Evolutionary conservation across 2,329 filamentous ascomycete species (phyloP).

Genomic region (Sclerotinia minor): DNA sequence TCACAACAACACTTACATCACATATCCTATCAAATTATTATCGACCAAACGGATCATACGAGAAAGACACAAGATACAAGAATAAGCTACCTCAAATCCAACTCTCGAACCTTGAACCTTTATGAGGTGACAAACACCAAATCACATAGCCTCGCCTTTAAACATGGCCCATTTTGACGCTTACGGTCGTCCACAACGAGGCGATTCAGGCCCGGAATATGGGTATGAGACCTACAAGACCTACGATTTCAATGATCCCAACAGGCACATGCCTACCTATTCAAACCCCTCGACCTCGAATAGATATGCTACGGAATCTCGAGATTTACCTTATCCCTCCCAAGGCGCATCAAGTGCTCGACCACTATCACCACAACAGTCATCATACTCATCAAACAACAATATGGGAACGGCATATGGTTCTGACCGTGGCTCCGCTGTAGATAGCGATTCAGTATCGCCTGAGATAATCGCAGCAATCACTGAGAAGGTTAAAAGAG

Average conservation of each 20-base stretch:
- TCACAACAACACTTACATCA: neutral
- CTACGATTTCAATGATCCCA: conserved; percentile 29
- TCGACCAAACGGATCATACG: neutral
- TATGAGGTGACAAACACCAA: conserved; percentile 32
- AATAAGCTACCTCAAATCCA: neutral
- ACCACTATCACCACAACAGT: conserved; percentile 29
- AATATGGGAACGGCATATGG: conserved; percentile 34
- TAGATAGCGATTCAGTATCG: conserved; percentile 49
- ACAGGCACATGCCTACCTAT: conserved; percentile 30
- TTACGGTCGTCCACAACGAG: conserved; percentile 32
- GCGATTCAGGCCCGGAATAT: conserved; percentile 24
- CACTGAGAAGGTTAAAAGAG: conserved; percentile 57
- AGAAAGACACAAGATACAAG: neutral
- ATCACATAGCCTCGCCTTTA: conserved; percentile 33
- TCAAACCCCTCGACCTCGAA: conserved; percentile 24
- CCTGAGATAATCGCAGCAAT: conserved; percentile 62
- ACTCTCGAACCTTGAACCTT: neutral
- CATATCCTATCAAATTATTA: neutral
- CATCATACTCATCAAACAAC: conserved; percentile 25
- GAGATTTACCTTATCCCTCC: conserved; percentile 31
- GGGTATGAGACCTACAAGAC: conserved; percentile 20
- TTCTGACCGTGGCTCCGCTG: conserved; percentile 27
- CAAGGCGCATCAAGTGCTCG: conserved; percentile 28
- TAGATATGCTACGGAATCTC: conserved; percentile 34
- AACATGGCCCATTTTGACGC: conserved; percentile 36